phyloP scores from a whole-genome alignment of 1,139 yeast genomes.

The Candida dubliniensis region DNA sequence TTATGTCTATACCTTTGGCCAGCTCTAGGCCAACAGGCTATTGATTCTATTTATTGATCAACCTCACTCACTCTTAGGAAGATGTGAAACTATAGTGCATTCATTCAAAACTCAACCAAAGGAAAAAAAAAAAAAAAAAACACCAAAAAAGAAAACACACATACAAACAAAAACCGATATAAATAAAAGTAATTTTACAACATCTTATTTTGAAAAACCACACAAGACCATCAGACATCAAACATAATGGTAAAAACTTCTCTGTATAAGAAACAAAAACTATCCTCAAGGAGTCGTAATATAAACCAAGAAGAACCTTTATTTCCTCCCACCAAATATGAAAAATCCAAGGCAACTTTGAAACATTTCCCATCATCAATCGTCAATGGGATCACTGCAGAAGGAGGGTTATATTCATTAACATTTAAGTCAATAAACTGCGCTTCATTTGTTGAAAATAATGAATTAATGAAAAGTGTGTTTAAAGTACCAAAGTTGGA shows the following conservation, averaged over 20 bases:
- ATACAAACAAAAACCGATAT: neutral
- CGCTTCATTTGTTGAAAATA: conserved; percentile 38
- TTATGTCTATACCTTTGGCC: no score
- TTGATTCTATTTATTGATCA: no score
- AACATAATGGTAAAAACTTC: conserved; percentile 1
- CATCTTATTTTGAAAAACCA: no score
- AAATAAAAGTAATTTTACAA: no score
- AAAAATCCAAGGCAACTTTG: conserved; percentile 34
- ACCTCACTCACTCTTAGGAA: no score
- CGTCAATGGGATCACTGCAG: conserved; percentile 43
- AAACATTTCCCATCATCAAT: conserved; percentile 42
- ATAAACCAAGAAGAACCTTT: conserved; percentile 6
- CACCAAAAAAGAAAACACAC: neutral
- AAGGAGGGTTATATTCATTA: conserved; percentile 46
- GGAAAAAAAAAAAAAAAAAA: neutral
- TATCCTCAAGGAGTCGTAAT: neutral
- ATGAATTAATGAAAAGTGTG: conserved; percentile 30
- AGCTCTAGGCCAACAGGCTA: no score
- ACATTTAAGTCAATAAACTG: conserved; percentile 46
- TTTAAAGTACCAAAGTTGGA: conserved; percentile 14
- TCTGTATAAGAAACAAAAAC: conserved; percentile 6
- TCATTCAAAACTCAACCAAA: neutral
- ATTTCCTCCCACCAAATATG: conserved; percentile 31
- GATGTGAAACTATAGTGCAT: neutral
- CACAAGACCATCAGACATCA: neutral